Conservation (phyloP, 2,329 filamentous ascomycete genomes). For the Trichoderma guizhouense region DNA sequence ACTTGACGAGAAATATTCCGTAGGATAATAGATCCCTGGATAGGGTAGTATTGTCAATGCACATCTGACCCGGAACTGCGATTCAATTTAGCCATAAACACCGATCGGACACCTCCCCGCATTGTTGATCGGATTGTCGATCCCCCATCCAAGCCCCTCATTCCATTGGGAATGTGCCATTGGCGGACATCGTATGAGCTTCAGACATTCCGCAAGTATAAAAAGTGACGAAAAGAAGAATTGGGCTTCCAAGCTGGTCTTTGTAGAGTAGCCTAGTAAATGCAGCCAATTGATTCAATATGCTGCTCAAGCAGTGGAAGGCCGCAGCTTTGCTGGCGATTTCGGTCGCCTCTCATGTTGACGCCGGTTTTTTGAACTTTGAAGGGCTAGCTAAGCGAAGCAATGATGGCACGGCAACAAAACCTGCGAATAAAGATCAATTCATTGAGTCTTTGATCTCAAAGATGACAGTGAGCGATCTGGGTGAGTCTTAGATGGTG, state of each 20-base stretch:
- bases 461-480: conserved; percentile 7
- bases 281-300: background rate
- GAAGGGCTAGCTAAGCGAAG: background rate
- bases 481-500: background rate
- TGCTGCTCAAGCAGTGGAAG: conserved; percentile 9
- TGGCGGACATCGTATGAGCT: background rate
- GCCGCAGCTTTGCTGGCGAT: background rate
- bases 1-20: background rate
- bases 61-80: background rate
- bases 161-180: background rate
- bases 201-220: background rate
- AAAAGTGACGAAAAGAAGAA: background rate
- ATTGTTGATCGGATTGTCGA: conserved; percentile 1
- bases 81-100: conserved; percentile 2
- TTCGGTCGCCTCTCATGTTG: background rate
- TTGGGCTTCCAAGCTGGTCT: background rate
- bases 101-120: conserved; percentile 6
- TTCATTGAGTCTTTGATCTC: conserved; percentile 14
- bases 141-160: background rate
- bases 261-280: background rate
- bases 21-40: conserved; percentile 9
- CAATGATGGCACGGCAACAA: background rate
- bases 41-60: background rate
- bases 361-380: background rate
- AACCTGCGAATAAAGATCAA: background rate